Conservation (phyloP, 768 basidiomycete genomes). For the Lactifluus piperatus region DNA sequence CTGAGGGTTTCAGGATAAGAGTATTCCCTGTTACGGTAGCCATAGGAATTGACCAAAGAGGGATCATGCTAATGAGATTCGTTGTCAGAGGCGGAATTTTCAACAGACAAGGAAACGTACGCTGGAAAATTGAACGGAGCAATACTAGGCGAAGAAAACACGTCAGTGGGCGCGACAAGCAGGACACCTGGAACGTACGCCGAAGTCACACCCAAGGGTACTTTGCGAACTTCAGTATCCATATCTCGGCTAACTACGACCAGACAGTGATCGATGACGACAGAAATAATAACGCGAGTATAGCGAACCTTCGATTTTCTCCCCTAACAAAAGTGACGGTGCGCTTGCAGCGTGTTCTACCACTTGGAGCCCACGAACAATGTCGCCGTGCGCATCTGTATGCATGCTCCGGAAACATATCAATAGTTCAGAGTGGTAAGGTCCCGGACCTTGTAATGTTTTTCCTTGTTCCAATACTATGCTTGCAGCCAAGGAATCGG, state of each 20-base stretch:
- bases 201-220: constrained; percentile 85
- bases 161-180: background rate
- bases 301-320: constrained; percentile 77
- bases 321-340: constrained; percentile 78
- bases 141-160: constrained; percentile 35
- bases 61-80: constrained; percentile 66
- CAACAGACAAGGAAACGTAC: constrained; percentile 35
- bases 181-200: constrained; percentile 28
- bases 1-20: constrained; percentile 89
- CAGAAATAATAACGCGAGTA: background rate
- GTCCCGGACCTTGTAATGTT: constrained; percentile 61
- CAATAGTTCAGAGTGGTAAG: constrained; percentile 8
- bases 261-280: background rate
- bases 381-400: constrained; percentile 88
- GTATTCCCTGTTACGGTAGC: constrained; percentile 89
- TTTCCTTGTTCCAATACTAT: constrained; percentile 97
- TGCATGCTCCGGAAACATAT: background rate
- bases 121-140: constrained; percentile 90
- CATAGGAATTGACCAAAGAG: constrained; percentile 92
- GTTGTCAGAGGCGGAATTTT: background rate
- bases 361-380: constrained; percentile 87
- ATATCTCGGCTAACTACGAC: constrained; percentile 81
- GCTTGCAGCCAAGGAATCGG: constrained; percentile 76
- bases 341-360: constrained; percentile 74
- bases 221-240: constrained; percentile 82